Evolutionary conservation across 1,284 basidiomycete genomes (phyloP).

Genomic region (Coniferiporia weirii): DNA sequence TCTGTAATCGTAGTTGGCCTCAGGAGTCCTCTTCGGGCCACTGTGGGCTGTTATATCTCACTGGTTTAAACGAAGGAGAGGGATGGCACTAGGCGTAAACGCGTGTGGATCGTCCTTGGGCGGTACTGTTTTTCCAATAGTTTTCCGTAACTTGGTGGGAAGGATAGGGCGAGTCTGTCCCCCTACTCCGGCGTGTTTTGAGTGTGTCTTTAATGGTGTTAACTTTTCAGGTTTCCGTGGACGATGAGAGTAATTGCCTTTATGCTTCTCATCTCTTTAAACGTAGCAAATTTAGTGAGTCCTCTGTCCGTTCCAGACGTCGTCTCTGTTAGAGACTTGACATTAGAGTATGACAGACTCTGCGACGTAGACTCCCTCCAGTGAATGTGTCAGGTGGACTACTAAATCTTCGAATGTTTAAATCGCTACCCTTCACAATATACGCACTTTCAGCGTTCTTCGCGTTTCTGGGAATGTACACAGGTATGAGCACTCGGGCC

Average conservation of each 20-base stretch:
- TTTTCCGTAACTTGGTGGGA: constrained; percentile 38
- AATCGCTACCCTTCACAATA: constrained; percentile 23
- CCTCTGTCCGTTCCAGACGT: background rate
- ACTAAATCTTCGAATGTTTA: constrained; percentile 26
- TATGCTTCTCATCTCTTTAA: constrained; percentile 23
- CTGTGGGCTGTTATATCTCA: constrained; percentile 43
- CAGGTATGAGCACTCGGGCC: constrained; percentile 16
- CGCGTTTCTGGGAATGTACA: constrained; percentile 28
- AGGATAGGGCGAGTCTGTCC: constrained; percentile 31
- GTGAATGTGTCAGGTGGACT: constrained; percentile 26
- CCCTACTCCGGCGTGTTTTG: too few relatives aligned
- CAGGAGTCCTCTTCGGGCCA: constrained; percentile 45
- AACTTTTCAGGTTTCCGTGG: constrained; percentile 24
- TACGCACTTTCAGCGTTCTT: constrained; percentile 23
- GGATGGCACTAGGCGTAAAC: constrained; percentile 38
- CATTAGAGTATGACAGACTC: constrained; percentile 16
- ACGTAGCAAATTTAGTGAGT: constrained; percentile 24
- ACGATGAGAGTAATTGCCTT: constrained; percentile 27
- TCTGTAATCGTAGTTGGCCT: constrained; percentile 32
- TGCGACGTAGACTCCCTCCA: constrained; percentile 26
- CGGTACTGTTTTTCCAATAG: constrained; percentile 46
- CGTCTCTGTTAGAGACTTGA: background rate
- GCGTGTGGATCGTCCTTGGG: constrained; percentile 40
- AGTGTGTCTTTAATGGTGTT: too few relatives aligned
- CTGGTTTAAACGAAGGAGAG: constrained; percentile 43